Base-by-base conservation (phyloP, 2,329 filamentous ascomycete species). In the Diaporthe batatas region DNA sequence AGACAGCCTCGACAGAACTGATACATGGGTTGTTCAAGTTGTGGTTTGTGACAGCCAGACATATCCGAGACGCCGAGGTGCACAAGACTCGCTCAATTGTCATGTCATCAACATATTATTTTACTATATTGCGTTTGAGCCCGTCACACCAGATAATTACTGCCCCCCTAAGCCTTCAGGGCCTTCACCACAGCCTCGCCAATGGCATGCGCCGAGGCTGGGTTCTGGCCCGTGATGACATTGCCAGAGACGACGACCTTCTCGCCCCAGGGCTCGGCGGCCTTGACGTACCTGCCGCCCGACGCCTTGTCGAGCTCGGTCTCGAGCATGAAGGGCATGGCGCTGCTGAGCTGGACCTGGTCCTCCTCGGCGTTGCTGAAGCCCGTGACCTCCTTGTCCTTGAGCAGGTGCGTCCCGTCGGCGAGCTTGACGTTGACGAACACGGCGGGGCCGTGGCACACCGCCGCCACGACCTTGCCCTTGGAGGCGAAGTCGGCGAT, bases 361-460 rank as follows among this genome's bases (percentile, higher is more conserved):
- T 84, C 85, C 82, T 91, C 89, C 82, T 91, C 90, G 0, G 74
- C 81, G 77, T 91, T 89, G 47, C 84, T 87, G 78, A 91, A 90
- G 12, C 88, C 91, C 0, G 90, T 92, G 32, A 90, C 89, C 58
- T 85, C 82, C 78, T 86, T 86, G 57, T 88, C 90, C 65, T 85
- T 81, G 51, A 93, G 80, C 12, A 93, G 81, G 67, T 85, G 84
- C 75, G 84, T 82, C 44, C 89, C 90, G 74, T 86, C 83, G 6
- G 82, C 75, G 25, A 86, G 78, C 77, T 86, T 88, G 47, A 89
- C 91, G 76, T 91, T 86, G 64, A 87, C 84, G 21, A 94, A 84
- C 16, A 87, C 92, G 4, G 88, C 88, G 2, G 91, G 90, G 7
- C 91, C 92, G 81, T 94, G 92, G 84, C 92, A 93, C 58, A 94